Evolutionary conservation across 192 early-diverging fungal species (phyloP), one percentile per base, ranked within the genome.

Genomic region (Helicostylum pulchrum): DNA sequence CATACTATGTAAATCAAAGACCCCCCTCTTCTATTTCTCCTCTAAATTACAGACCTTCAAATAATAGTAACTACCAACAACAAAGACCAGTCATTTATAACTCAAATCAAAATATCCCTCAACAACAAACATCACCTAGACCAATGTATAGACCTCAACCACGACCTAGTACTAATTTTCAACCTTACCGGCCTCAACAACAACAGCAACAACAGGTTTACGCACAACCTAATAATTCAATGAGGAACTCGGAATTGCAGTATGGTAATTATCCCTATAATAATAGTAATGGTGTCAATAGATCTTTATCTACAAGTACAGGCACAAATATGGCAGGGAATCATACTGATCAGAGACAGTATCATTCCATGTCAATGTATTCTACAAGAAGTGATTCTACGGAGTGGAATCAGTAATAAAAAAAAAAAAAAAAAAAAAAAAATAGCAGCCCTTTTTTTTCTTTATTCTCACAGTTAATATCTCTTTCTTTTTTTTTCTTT

Each of bases 321-420:
- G 57, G 39, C 12, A 11, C 19, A 10, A 58, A 39, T 44, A 58
- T 45, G 23, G 12, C 51, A 26, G 23, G 23, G 20, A 36, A 42
- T 30, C 12, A 59, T 45, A 21, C 57, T 21, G 57, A 59, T 59
- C 46, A 48, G 14, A 59, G 57, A 59, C 57, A 59, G 19, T 21
- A 44, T 0, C 36, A 45, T 59, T 26, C 57, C 2, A 59, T 59
- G 57, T 59, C 57, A 23, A 59, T 45, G 57, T 59, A 59, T 59
- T 59, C 57, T 23, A 43, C 57, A 43, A 21, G 43, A 45, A 59
- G 39, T 59, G 57, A 59, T 23, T 39, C 36, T 39, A 43, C 12
- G 10, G 57, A 59, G 19, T 59, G 57, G 57, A 23, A 59, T 44
- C 56, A 58, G 56, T 58, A 43, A 32, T n/a, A 9, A 55, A 9